Evolutionary conservation across 805 yeast genomes (phyloP).

Genomic region (Candida verbasci): DNA sequence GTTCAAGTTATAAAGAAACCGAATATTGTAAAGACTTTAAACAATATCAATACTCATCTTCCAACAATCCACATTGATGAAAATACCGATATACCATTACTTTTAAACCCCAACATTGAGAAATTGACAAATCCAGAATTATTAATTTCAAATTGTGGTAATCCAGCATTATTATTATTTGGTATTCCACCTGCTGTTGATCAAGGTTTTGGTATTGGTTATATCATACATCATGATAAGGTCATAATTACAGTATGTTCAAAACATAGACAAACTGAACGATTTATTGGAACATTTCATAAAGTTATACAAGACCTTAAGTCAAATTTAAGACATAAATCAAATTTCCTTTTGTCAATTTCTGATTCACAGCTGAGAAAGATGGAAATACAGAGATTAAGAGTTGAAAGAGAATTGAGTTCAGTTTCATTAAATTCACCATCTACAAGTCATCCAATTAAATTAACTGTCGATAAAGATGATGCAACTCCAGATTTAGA

Average conservation of each 20-base stretch:
- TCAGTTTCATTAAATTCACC: slow-evolving; percentile 19
- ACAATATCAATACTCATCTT: slow-evolving; percentile 29
- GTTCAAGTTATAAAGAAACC: slow-evolving; percentile 51
- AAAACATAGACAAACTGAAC: slow-evolving; percentile 79
- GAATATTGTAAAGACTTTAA: slow-evolving; percentile 27
- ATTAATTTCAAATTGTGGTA: slow-evolving; percentile 82
- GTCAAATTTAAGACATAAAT: slow-evolving; percentile 39
- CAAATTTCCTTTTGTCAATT: slow-evolving; percentile 25
- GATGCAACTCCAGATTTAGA: slow-evolving; percentile 8
- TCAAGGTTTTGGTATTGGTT: slow-evolving; percentile 92
- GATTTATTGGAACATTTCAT: slow-evolving; percentile 67
- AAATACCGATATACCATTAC: slow-evolving; percentile 22
- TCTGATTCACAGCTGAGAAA: slow-evolving; percentile 30
- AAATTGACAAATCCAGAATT: slow-evolving; percentile 33
- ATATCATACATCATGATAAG: slow-evolving; percentile 76
- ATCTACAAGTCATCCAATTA: slow-evolving; percentile 22
- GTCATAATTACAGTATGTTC: slow-evolving; percentile 80
- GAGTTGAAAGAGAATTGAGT: slow-evolving; percentile 33
- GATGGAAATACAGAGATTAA: slow-evolving; percentile 27
- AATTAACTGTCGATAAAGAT: slow-evolving; percentile 16
- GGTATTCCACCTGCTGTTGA: slow-evolving; percentile 91
- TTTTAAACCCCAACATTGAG: slow-evolving; percentile 31
- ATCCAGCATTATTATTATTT: slow-evolving; percentile 78
- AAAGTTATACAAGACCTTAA: slow-evolving; percentile 59
- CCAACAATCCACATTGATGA: slow-evolving; percentile 21